Conservation (phyloP, 495 filamentous ascomycete genomes). For the Bacidia gigantensis region DNA sequence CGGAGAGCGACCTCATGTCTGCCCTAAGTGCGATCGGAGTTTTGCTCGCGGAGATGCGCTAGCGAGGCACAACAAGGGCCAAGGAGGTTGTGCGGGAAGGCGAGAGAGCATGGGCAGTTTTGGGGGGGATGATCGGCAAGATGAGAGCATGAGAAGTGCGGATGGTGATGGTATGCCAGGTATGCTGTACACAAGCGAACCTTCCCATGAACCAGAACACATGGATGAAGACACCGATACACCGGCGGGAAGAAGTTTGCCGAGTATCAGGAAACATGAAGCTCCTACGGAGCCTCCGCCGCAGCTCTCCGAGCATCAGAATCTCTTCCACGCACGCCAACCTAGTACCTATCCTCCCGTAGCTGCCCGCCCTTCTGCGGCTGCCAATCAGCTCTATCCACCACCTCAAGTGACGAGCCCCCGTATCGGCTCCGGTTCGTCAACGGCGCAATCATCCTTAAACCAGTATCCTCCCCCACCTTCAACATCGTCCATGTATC, state of each 20-base stretch:
- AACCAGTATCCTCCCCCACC: slow-evolving; percentile 22
- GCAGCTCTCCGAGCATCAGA: slow-evolving; percentile 34
- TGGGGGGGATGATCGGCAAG: slow-evolving; percentile 62
- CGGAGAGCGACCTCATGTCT: slow-evolving; percentile 88
- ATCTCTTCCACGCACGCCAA: slow-evolving; percentile 42
- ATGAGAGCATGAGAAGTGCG: slow-evolving; percentile 32
- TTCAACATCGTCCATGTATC: slow-evolving; percentile 30
- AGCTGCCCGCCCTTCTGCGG: slow-evolving; percentile 30
- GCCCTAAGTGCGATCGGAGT: slow-evolving; percentile 79
- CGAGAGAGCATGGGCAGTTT: slow-evolving; percentile 79
- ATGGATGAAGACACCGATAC: slow-evolving; percentile 45
- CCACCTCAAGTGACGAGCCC: slow-evolving; percentile 26
- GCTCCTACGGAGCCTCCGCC: slow-evolving; percentile 28
- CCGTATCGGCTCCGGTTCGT: slow-evolving; percentile 26
- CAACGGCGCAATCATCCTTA: slow-evolving; percentile 39
- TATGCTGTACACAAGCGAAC: slow-evolving; percentile 47
- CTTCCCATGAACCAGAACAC: slow-evolving; percentile 40
- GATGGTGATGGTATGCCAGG: slow-evolving; percentile 69
- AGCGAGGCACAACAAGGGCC: slow-evolving; percentile 88
- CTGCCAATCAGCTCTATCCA: slow-evolving; percentile 49
- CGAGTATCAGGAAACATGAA: slow-evolving; percentile 60
- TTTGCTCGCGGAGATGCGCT: slow-evolving; percentile 94
- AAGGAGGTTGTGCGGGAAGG: slow-evolving; percentile 87
- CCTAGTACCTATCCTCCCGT: slow-evolving; percentile 70
- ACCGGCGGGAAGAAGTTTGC: slow-evolving; percentile 45